phyloP scores from a whole-genome alignment of 2,329 filamentous ascomycete species.

The Xylaria digitata region DNA sequence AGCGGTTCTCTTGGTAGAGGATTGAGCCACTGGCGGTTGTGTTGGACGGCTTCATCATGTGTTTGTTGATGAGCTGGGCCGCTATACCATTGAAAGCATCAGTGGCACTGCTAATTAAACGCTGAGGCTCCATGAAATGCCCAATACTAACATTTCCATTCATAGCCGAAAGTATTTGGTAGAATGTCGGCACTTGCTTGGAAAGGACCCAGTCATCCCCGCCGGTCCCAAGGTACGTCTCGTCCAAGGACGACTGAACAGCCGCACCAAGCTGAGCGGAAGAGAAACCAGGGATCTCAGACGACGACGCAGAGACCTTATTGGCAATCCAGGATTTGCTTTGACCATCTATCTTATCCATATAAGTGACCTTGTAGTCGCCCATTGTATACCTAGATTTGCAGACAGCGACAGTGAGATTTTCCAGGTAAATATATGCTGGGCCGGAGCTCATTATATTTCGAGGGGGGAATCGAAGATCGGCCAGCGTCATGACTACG shows the following conservation, averaged over 20 bases:
- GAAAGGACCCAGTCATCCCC: conserved; percentile 33
- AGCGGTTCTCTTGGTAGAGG: conserved; percentile 22
- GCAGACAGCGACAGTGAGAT: conserved; percentile 32
- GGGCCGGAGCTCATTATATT: background rate
- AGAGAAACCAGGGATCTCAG: conserved; percentile 32
- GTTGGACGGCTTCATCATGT: conserved; percentile 34
- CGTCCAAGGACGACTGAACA: conserved; percentile 28
- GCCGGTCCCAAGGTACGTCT: conserved; percentile 31
- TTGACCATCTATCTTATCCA: conserved; percentile 9
- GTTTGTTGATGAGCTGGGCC: conserved; percentile 27
- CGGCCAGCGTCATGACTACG: conserved; percentile 34
- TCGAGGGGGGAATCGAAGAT: conserved; percentile 25
- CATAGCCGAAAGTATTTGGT: conserved; percentile 35
- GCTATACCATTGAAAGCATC: conserved; percentile 32
- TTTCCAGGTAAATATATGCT: conserved; percentile 23
- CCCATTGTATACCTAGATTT: conserved; percentile 30
- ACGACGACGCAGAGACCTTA: conserved; percentile 9
- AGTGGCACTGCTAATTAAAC: conserved; percentile 26
- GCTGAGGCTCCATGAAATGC: conserved; percentile 28
- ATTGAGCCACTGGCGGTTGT: conserved; percentile 19
- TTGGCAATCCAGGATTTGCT: conserved; percentile 22
- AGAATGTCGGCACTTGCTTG: conserved; percentile 31
- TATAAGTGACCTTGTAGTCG: conserved; percentile 29
- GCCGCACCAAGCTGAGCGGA: conserved; percentile 30
- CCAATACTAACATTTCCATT: conserved; percentile 32